These are phyloP conservation scores for Lactarius hengduanensis DNA, from an alignment of 768 basidiomycete species.

Conservation along the genomic window DNA sequence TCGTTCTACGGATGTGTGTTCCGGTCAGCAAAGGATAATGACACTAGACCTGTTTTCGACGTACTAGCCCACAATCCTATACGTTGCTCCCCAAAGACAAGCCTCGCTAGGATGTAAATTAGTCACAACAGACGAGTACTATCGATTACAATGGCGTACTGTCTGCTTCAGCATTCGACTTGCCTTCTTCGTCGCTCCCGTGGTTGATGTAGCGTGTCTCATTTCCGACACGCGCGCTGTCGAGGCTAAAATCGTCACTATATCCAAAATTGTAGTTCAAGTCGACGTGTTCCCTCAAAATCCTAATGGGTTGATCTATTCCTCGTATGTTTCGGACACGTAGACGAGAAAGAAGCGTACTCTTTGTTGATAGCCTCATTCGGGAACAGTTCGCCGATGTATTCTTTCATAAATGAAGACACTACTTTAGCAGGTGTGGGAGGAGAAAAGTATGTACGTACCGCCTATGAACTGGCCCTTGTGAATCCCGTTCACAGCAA, in stretches of 20 bases:
- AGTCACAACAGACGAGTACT: neutral
- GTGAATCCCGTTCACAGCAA: slow-evolving; percentile 29
- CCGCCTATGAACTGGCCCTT: slow-evolving; percentile 30
- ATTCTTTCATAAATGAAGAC: slow-evolving; percentile 45
- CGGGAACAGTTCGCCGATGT: slow-evolving; percentile 60
- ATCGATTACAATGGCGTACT: slow-evolving; percentile 37
- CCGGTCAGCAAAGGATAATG: neutral
- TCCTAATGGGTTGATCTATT: slow-evolving; percentile 33
- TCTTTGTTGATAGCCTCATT: slow-evolving; percentile 47
- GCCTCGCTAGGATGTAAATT: slow-evolving; percentile 39
- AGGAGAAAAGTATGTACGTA: slow-evolving; percentile 4
- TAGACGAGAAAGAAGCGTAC: slow-evolving; percentile 38
- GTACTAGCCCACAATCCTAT: slow-evolving; percentile 62
- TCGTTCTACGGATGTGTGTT: neutral
- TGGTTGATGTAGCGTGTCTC: slow-evolving; percentile 72
- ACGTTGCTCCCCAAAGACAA: slow-evolving; percentile 66
- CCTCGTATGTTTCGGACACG: neutral
- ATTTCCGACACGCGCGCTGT: slow-evolving; percentile 57
- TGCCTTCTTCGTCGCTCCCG: slow-evolving; percentile 27
- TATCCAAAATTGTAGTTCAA: slow-evolving; percentile 65
- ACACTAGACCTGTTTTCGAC: slow-evolving; percentile 23
- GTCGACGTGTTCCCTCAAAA: slow-evolving; percentile 45
- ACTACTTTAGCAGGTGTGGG: neutral
- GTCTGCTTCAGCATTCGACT: slow-evolving; percentile 46
- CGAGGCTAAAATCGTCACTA: slow-evolving; percentile 48